A percentile compares a stretch with the other conserved stretches of the same genome.
phyloP scores from a whole-genome alignment of 257 asterid genomes.

The Plantago major region DNA sequence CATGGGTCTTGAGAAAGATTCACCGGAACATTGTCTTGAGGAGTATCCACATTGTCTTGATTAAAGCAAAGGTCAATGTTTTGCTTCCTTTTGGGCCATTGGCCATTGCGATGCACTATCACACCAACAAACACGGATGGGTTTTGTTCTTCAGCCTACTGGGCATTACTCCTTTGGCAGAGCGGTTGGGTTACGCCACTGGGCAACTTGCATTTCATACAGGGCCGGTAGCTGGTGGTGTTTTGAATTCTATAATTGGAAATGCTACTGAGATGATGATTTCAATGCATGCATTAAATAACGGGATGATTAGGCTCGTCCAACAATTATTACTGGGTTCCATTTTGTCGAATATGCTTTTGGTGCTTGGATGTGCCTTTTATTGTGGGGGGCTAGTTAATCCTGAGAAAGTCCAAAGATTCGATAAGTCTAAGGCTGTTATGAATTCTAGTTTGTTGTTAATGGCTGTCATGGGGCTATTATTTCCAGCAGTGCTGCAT shows the following conservation, averaged over 20 bases:
- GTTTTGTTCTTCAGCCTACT: constrained; percentile 88
- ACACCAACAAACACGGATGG: constrained; percentile 68
- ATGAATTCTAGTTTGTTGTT: constrained; percentile 88
- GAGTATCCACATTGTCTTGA: constrained; percentile 65
- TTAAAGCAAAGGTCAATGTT: constrained; percentile 71
- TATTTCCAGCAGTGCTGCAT: constrained; percentile 93
- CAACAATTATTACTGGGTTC: constrained; percentile 90
- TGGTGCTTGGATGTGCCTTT: constrained; percentile 98
- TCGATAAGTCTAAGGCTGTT: constrained; percentile 79
- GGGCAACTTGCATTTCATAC: constrained; percentile 26
- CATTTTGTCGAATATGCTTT: constrained; percentile 91
- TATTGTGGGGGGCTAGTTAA: constrained; percentile 84
- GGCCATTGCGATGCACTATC: constrained; percentile 68
- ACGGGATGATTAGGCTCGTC: constrained; percentile 90
- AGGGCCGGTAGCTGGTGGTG: constrained; percentile 56
- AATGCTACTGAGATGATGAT: constrained; percentile 98
- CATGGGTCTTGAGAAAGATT: constrained; percentile 46
- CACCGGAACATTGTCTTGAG: constrained; percentile 38
- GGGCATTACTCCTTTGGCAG: constrained; percentile 90
- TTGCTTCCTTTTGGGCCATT: constrained; percentile 90
- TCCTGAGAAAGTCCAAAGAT: constrained; percentile 63
- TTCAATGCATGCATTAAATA: constrained; percentile 80
- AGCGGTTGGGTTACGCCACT: constrained; percentile 93
- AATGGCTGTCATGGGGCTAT: constrained; percentile 96
- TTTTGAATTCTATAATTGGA: constrained; percentile 91